These are phyloP conservation scores for Penicillium longicatenatum DNA, from an alignment of 495 filamentous ascomycete genomes.

Conservation along the genomic window DNA sequence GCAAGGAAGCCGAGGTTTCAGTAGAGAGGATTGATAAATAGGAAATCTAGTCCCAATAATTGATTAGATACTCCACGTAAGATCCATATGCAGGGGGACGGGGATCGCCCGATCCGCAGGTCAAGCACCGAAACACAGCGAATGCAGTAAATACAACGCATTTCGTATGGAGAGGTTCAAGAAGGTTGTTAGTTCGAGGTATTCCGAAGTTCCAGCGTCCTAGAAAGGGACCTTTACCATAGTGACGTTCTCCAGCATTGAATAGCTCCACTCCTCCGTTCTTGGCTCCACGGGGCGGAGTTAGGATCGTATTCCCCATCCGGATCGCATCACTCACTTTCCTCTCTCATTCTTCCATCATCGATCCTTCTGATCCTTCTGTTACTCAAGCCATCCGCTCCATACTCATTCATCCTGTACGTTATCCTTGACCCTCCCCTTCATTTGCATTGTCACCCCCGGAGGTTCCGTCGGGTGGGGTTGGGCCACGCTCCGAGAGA, in stretches of 20 bases:
- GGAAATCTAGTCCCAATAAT: too few species aligned
- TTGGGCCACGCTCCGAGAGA: slow-evolving; percentile 3
- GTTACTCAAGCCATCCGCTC: not conserved
- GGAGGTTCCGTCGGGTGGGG: slow-evolving; percentile 15
- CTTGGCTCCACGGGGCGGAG: slow-evolving; percentile 34
- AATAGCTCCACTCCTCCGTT: slow-evolving; percentile 22
- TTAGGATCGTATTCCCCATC: slow-evolving; percentile 15
- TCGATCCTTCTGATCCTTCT: slow-evolving; percentile 2
- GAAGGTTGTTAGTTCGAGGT: too few species aligned
- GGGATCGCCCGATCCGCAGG: too few species aligned
- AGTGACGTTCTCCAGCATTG: slow-evolving; percentile 5
- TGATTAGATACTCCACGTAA: too few species aligned
- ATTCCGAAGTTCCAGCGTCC: too few species aligned
- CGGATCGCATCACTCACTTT: slow-evolving; percentile 22
- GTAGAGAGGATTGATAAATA: too few species aligned
- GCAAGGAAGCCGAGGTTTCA: too few species aligned
- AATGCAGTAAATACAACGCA: too few species aligned
- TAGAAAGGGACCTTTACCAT: too few species aligned
- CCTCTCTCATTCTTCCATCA: slow-evolving; percentile 1
- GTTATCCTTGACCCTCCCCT: not conserved
- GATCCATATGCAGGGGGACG: too few species aligned
- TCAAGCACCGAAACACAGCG: too few species aligned
- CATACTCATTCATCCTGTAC: not conserved
- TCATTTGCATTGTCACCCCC: slow-evolving; percentile 11
- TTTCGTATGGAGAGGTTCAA: too few species aligned